Percentiles rank a stretch among this genome's conserved stretches.
These are phyloP conservation scores for Elaeagnus macrophylla DNA, from an alignment of 306 rosid species.

Conservation along the genomic window DNA sequence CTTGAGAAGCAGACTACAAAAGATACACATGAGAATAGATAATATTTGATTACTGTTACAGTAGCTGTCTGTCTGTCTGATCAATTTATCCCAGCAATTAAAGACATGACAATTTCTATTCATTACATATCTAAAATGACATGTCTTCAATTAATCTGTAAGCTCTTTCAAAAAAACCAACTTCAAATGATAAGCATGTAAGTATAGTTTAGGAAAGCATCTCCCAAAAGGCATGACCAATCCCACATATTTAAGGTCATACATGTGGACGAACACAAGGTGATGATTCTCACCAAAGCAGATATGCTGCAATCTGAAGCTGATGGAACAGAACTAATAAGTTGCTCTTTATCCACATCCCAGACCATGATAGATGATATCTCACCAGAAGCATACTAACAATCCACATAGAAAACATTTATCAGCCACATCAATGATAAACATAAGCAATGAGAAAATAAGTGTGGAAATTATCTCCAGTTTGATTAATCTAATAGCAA, in stretches of 20 bases:
- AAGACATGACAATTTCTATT: too few relatives aligned
- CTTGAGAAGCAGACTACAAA: slow-evolving; percentile 89
- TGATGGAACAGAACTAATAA: slow-evolving; percentile 60
- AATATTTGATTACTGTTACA: background rate
- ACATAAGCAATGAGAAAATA: background rate
- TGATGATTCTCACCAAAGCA: slow-evolving; percentile 60
- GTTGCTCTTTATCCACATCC: slow-evolving; percentile 95
- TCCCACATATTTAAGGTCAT: too few relatives aligned
- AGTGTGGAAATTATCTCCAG: background rate
- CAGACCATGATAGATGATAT: slow-evolving; percentile 65
- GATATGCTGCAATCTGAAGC: slow-evolving; percentile 82
- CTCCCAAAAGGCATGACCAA: too few relatives aligned
- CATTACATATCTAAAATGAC: too few relatives aligned
- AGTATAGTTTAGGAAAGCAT: too few relatives aligned
- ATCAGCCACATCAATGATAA: slow-evolving; percentile 7
- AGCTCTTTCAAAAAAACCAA: background rate
- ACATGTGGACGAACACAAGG: too few relatives aligned
- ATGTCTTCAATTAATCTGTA: too few relatives aligned
- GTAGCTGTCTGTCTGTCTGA: background rate
- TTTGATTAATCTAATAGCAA: slow-evolving; percentile 11
- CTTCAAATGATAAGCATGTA: slow-evolving; percentile 2
- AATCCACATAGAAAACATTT: slow-evolving; percentile 10
- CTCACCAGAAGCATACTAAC: slow-evolving; percentile 88
- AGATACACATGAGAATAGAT: slow-evolving; percentile 2
- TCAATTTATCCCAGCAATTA: background rate